phyloP scores from a whole-genome alignment of 2,329 filamentous ascomycete species.

The Neonectria neomacrospora region DNA sequence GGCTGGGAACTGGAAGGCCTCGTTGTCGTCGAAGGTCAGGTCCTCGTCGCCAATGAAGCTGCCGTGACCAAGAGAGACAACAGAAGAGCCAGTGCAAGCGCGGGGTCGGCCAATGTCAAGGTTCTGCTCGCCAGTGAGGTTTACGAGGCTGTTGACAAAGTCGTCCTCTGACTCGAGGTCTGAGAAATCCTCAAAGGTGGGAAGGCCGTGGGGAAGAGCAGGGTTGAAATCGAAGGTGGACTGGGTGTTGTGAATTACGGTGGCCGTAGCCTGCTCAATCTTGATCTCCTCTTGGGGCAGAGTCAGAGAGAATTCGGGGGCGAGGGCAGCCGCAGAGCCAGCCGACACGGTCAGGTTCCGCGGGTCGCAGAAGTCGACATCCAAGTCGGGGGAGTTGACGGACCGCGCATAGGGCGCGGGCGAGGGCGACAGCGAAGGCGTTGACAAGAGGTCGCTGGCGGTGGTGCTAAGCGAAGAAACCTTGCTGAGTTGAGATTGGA shows the following conservation, averaged over 20 bases:
- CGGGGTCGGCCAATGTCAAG: constrained; percentile 76
- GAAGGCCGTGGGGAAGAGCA: constrained; percentile 68
- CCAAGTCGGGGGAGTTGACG: constrained; percentile 70
- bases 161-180: constrained; percentile 94
- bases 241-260: constrained; percentile 51
- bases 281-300: constrained; percentile 73
- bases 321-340: constrained; percentile 58
- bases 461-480: constrained; percentile 71
- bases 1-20: constrained; percentile 68
- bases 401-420: constrained; percentile 82
- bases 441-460: constrained; percentile 78
- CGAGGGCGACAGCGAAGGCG: constrained; percentile 86
- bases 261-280: constrained; percentile 61
- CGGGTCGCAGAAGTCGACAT: constrained; percentile 90
- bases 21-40: constrained; percentile 78
- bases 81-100: constrained; percentile 74
- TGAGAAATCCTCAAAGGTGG: constrained; percentile 85
- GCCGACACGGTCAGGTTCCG: constrained; percentile 82
- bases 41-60: constrained; percentile 81
- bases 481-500: constrained; percentile 58
- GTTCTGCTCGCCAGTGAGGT: constrained; percentile 62
- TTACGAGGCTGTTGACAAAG: constrained; percentile 76
- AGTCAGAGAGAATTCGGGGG: constrained; percentile 73
- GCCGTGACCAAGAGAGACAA: constrained; percentile 76
- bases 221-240: constrained; percentile 63